Evolutionary conservation across 495 filamentous ascomycete genomes (phyloP).

Genomic region (Penicillium verhagenii): DNA sequence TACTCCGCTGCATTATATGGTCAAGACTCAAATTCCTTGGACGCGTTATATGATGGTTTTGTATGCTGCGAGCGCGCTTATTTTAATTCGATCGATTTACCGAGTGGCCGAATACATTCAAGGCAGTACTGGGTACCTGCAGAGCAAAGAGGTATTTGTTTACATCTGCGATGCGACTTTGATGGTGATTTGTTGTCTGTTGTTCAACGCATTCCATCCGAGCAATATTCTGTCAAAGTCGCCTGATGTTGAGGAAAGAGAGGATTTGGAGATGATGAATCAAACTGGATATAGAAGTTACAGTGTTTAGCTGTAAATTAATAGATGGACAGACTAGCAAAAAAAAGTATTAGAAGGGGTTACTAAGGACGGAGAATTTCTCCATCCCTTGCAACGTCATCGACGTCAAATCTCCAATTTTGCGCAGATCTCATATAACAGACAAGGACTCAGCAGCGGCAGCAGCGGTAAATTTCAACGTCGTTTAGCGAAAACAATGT

Average conservation of each 20-base stretch:
- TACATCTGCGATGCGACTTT: constrained; percentile 46
- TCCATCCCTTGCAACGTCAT: neutral
- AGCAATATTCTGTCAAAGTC: constrained; percentile 7
- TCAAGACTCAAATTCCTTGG: constrained; percentile 37
- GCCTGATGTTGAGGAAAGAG: neutral
- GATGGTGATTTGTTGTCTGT: constrained; percentile 13
- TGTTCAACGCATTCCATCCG: constrained; percentile 6
- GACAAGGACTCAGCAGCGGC: neutral
- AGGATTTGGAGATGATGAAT: constrained; percentile 14
- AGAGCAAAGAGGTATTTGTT: constrained; percentile 55
- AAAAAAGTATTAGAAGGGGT: no score
- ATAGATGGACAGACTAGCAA: no score
- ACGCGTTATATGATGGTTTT: constrained; percentile 45
- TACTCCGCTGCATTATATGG: constrained; percentile 20
- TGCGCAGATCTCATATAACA: no score
- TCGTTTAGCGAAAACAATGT: neutral
- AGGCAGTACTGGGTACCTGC: constrained; percentile 49
- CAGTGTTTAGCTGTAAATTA: no score
- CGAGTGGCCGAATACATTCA: constrained; percentile 60
- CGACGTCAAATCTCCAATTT: neutral
- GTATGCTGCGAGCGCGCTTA: constrained; percentile 51
- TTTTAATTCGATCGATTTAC: constrained; percentile 61
- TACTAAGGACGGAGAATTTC: no score
- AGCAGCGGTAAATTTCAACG: neutral
- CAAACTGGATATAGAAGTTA: neutral